phyloP scores from a whole-genome alignment of 2,329 filamentous ascomycete species.

The Fonsecaea pedrosoi region DNA sequence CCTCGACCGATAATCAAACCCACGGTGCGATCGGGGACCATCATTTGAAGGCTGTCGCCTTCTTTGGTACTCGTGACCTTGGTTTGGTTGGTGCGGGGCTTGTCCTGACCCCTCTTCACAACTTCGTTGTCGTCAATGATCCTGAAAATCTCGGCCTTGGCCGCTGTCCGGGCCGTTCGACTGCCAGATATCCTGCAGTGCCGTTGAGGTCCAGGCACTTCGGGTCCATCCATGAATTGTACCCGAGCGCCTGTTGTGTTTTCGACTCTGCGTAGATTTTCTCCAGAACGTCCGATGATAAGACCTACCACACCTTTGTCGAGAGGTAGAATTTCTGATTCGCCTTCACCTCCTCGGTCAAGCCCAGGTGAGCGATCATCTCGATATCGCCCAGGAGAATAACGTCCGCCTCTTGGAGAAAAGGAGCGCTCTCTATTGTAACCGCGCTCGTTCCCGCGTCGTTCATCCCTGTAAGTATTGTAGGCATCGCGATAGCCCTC shows the following conservation, averaged over 20 bases:
- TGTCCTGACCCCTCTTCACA: conserved; percentile 47
- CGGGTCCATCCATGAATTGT: conserved; percentile 81
- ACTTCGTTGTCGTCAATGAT: conserved; percentile 87
- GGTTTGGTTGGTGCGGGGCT: conserved; percentile 35
- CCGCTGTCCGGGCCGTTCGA: conserved; percentile 73
- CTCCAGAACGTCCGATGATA: conserved; percentile 88
- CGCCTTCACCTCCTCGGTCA: conserved; percentile 63
- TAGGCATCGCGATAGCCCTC: conserved; percentile 76
- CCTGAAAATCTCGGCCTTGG: conserved; percentile 81
- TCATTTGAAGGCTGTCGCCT: conserved; percentile 87
- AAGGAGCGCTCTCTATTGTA: conserved; percentile 76
- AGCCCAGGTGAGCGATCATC: conserved; percentile 65
- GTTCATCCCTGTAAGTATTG: conserved; percentile 85
- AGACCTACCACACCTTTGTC: conserved; percentile 86
- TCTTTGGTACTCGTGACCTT: conserved; percentile 60
- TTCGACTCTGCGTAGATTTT: conserved; percentile 86
- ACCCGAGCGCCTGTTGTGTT: conserved; percentile 81
- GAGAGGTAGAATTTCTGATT: conserved; percentile 81
- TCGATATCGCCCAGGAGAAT: conserved; percentile 42
- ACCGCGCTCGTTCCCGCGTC: conserved; percentile 64
- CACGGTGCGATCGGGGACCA: conserved; percentile 92
- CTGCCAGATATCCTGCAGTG: conserved; percentile 86
- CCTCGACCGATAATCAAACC: conserved; percentile 93
- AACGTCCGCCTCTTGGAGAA: conserved; percentile 67
- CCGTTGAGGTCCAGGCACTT: conserved; percentile 73